A percentile compares a stretch with the other conserved stretches of the same genome.
These are phyloP conservation scores for Mariannaea elegans DNA, from an alignment of 2,329 filamentous ascomycete species.

Conservation along the genomic window DNA sequence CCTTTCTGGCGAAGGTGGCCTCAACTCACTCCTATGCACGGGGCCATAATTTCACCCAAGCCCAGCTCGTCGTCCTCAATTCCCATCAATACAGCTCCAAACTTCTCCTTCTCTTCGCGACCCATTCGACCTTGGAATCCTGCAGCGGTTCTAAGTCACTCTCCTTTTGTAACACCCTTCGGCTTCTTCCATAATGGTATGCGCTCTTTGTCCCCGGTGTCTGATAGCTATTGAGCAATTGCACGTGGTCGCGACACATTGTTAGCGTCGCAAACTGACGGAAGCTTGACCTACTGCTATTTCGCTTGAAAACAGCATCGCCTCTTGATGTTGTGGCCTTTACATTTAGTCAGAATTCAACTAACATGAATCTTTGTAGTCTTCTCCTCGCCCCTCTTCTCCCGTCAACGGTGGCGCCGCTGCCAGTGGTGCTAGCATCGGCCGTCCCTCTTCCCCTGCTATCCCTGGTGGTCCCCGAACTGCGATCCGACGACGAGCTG, in stretches of 20 bases:
- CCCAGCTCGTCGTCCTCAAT: conserved; percentile 36
- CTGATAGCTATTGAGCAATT: conserved; percentile 19
- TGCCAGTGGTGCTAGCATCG: conserved; percentile 73
- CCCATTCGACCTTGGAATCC: conserved; percentile 42
- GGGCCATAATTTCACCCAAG: conserved; percentile 41
- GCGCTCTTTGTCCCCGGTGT: conserved; percentile 16
- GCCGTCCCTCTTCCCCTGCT: conserved; percentile 84
- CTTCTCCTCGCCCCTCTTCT: conserved; percentile 68
- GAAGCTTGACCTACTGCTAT: conserved; percentile 21
- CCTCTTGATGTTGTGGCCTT: not conserved
- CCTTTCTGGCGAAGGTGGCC: conserved; percentile 55
- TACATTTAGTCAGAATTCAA: not conserved
- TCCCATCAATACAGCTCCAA: conserved; percentile 26
- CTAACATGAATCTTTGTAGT: conserved; percentile 48
- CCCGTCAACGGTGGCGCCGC: conserved; percentile 65
- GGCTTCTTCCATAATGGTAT: conserved; percentile 45
- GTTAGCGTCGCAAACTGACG: conserved; percentile 31
- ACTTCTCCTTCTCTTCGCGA: conserved; percentile 34
- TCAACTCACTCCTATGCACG: conserved; percentile 47
- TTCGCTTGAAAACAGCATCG: conserved; percentile 14
- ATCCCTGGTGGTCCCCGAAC: conserved; percentile 94
- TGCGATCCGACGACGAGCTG: conserved; percentile 92
- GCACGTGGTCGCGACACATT: conserved; percentile 32
- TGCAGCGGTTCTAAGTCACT: conserved; percentile 47
- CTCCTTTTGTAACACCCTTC: conserved; percentile 25